phyloP scores from a whole-genome alignment of 2,329 filamentous ascomycete species.

The Mycosphaerella sp. region DNA sequence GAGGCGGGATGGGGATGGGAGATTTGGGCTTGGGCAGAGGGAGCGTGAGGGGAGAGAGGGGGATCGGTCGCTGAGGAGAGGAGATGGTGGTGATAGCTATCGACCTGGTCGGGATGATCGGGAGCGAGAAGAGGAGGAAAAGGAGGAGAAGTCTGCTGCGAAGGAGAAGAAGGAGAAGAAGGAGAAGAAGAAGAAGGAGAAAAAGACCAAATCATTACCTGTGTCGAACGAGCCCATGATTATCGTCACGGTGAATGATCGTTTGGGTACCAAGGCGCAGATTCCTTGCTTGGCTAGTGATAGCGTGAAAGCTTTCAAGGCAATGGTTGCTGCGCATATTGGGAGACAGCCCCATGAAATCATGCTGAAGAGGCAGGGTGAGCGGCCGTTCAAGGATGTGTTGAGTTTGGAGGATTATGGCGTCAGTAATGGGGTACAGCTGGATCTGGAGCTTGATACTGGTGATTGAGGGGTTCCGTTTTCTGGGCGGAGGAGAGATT shows the following conservation, averaged over 20 bases:
- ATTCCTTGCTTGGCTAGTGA: constrained; percentile 86
- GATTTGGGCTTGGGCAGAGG: not conserved
- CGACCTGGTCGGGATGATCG: constrained; percentile 25
- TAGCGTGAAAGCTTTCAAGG: constrained; percentile 79
- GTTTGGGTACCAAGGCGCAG: constrained; percentile 90
- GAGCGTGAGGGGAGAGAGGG: constrained; percentile 18
- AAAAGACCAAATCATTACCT: constrained; percentile 24
- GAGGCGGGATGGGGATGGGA: constrained; percentile 21
- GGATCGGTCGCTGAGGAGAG: constrained; percentile 9
- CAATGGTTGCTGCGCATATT: constrained; percentile 82
- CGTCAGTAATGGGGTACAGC: constrained; percentile 77
- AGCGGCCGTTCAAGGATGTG: constrained; percentile 88
- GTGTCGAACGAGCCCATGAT: constrained; percentile 72
- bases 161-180: constrained; percentile 14
- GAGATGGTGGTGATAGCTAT: constrained; percentile 37
- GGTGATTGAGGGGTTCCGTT: constrained; percentile 31
- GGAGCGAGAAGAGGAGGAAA: not conserved
- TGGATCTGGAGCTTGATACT: constrained; percentile 43
- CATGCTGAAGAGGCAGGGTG: constrained; percentile 82
- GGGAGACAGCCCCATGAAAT: constrained; percentile 88
- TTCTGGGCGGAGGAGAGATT: too few relatives aligned
- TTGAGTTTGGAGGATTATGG: constrained; percentile 86
- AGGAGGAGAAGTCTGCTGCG: constrained; percentile 4
- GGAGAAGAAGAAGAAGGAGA: constrained; percentile 26
- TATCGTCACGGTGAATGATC: constrained; percentile 86